Base-by-base conservation (phyloP, 345 rosid genomes). In the Populus simonii region DNA sequence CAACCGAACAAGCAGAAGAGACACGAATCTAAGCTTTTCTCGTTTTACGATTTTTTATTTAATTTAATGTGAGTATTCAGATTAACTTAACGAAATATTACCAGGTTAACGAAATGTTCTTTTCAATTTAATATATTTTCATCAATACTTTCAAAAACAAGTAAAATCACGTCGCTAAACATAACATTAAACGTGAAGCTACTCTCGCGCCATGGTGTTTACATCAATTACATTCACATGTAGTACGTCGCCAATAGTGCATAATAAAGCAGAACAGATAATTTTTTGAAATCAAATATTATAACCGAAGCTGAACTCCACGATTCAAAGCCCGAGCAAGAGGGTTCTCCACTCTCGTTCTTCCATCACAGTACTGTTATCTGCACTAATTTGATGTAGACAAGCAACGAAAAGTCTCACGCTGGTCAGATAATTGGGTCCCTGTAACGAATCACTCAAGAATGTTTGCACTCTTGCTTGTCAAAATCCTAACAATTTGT, bases 341-440 rank as follows among this genome's bases (percentile, higher is more conserved):
- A 47, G 53, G 18, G 5, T 2, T 55, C 61, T 22, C 66, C 25
- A 18, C 61, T 57, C 31, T 29, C 13, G 1, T 31, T 57, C 15
- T 43, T 43, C 47, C 47, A 43, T 3, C 47, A 13, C 47, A 25
- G 25, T 25, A 2, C 13, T 11, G 47, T 3, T 43, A 43, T 55
- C 20, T 47, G 7, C 6, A 27, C 10, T 1, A 3, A 27, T 43
- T 27, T 5, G 23, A 23, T 17, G 15, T 31, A 55, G 66, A 41
- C 68, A 66, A 35, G 38, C 18, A 71, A 69, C 13, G 47, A 61
- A 80, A 31, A 75, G 74, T 22, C 47, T 3, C 13, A 20, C 0
- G 0, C 29, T 15, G 66, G 86, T 83, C 88, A 79, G 81, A 74
- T 38, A 74, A 31, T 78, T 68, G 78, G 62, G 80, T 80, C 81